These are phyloP conservation scores for Fusarium abutilonis DNA, from an alignment of 2,329 filamentous ascomycete species.

Conservation along the genomic window DNA sequence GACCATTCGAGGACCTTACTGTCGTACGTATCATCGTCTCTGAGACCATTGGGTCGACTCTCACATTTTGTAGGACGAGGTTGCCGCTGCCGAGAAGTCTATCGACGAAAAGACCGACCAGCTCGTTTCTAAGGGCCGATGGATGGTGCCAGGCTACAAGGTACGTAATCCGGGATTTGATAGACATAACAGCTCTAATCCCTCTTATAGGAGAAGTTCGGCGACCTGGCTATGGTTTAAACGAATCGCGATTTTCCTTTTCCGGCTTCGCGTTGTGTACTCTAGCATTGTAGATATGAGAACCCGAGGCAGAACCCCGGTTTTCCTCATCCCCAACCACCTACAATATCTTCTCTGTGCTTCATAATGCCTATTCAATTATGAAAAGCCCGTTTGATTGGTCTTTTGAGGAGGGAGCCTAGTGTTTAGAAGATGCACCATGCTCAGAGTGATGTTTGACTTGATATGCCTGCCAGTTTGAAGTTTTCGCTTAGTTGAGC, in stretches of 20 bases:
- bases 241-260: conserved; percentile 53
- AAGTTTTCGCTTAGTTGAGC: neutral
- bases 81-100: conserved; percentile 91
- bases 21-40: conserved; percentile 74
- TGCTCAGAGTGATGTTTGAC: neutral
- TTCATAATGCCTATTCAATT: conserved; percentile 17
- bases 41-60: conserved; percentile 36
- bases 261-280: conserved; percentile 66
- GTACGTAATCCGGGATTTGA: conserved; percentile 60
- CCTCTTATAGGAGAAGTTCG: conserved; percentile 88
- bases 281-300: conserved; percentile 77
- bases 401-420: neutral
- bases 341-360: conserved; percentile 42
- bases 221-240: conserved; percentile 95
- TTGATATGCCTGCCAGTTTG: neutral
- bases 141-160: conserved; percentile 99
- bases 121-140: conserved; percentile 97
- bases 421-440: neutral
- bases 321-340: conserved; percentile 49
- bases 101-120: conserved; percentile 97
- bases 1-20: conserved; percentile 96
- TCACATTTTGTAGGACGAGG: conserved; percentile 76
- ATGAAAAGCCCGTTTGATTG: conserved; percentile 1
- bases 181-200: conserved; percentile 55
- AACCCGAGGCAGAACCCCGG: conserved; percentile 49